Evolutionary conservation across 2,329 filamentous ascomycete species (phyloP), one percentile per base, ranked within the genome.

Genomic region (Paraphaeosphaeria sporulosa): DNA sequence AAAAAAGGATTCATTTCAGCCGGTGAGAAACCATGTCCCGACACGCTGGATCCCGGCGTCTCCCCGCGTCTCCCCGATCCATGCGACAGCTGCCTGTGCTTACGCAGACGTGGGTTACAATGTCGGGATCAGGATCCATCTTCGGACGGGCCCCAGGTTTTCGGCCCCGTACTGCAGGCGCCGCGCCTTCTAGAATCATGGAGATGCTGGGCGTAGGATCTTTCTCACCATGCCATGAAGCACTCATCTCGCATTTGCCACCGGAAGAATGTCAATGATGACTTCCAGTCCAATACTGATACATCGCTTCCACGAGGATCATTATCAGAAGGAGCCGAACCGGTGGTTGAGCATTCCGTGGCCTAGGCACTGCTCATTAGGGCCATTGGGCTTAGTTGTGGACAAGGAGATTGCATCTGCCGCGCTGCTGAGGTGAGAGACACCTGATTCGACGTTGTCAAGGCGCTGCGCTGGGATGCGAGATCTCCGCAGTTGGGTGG

Each of bases 1-100:
- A 55, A 61, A 58, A 65, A 40, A 38, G 58, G 56, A 56, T 17
- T 42, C 57, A 56, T 64, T 69, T 69, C 67, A 67, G 63, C 66
- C 66, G 66, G 66, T 65, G 38, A 61, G 60, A 59, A 55, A 44
- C 46, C 17, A 38, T 40, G 55, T 59, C 59, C 67, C 67, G 53
- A 50, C 57, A 52, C 56, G 54, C 42, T 65, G 67, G 65, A 47
- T 64, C 64, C 57, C 61, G 67, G 65, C 30, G 60, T 52, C 56
- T 61, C n/a, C n/a, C n/a, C n/a, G n/a, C n/a, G n/a, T n/a, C n/a
- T 27, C 66, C 60, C 62, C 56, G 62, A 66, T 49, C 59, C 61
- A 59, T 63, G 58, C 46, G 55, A 58, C 59, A 60, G 40, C 42
- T 44, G 42, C 38, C 23, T 53, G 57, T 60, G 58, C 56, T 61